phyloP scores from a whole-genome alignment of 805 yeast genomes.

The Candida sanyiensis region DNA sequence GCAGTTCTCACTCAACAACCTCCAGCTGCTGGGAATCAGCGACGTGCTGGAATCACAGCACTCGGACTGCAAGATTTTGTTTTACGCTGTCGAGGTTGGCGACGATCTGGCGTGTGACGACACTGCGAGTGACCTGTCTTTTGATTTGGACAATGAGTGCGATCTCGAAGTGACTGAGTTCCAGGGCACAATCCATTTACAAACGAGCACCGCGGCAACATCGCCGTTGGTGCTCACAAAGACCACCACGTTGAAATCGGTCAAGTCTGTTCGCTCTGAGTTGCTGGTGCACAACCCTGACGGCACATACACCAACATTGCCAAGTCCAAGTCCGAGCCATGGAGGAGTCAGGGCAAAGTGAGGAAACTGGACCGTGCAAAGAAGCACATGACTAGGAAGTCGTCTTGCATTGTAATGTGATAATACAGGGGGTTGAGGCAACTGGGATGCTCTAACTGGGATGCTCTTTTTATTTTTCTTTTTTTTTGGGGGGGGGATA shows the following conservation, averaged over 20 bases:
- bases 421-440: too few relatives aligned
- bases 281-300: conserved; percentile 22
- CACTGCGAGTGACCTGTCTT: conserved; percentile 1
- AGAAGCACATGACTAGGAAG: conserved; percentile 3
- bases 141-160: conserved; percentile 14
- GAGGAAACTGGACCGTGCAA: conserved; percentile 2
- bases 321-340: conserved; percentile 10
- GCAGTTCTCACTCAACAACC: conserved; percentile 31
- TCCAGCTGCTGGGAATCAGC: conserved; percentile 30
- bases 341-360: conserved; percentile 4
- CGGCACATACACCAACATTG: conserved; percentile 10
- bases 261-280: conserved; percentile 24
- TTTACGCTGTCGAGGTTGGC: conserved; percentile 23
- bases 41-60: conserved; percentile 29
- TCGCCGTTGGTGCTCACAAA: conserved; percentile 20
- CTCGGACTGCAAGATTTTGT: conserved; percentile 28
- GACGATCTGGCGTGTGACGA: conserved; percentile 7
- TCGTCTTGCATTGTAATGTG: conserved; percentile 9
- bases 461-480: too few relatives aligned
- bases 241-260: conserved; percentile 20
- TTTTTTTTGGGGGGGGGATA: too few relatives aligned
- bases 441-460: too few relatives aligned
- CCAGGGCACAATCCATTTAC: conserved; percentile 16
- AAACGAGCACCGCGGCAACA: conserved; percentile 13
- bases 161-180: conserved; percentile 25